A percentile compares a stretch with the other conserved stretches of the same genome.
Conservation (phyloP, 2,329 filamentous ascomycete genomes). For the Scedosporium minutisporum region DNA sequence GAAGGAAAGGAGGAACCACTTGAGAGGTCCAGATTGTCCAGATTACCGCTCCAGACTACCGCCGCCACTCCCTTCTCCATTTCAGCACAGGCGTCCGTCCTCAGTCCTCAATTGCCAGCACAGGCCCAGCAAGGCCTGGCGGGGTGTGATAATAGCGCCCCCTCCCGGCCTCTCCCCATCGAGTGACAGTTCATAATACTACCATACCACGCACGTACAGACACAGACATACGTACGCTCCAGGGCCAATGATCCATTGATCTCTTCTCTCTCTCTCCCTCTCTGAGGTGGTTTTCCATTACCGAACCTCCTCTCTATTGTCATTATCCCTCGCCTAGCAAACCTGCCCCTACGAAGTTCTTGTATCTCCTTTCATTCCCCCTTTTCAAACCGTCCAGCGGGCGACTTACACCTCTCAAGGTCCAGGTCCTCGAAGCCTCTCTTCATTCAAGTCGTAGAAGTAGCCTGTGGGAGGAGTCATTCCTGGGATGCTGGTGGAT, state of each 20-base stretch:
- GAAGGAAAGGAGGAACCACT: no score
- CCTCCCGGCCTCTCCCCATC: not conserved
- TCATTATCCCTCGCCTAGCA: not conserved
- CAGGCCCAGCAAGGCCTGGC: not conserved
- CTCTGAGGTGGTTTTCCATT: not conserved
- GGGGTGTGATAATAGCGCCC: slow-evolving; percentile 1
- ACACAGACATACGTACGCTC: not conserved
- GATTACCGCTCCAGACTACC: not conserved
- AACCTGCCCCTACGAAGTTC: not conserved
- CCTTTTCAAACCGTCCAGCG: not conserved
- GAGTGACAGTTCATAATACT: slow-evolving; percentile 1
- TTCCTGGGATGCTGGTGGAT: not conserved
- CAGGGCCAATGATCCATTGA: not conserved
- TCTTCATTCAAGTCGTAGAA: not conserved
- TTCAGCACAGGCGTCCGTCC: not conserved
- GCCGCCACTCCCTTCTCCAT: slow-evolving; percentile 1
- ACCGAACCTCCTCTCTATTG: not conserved
- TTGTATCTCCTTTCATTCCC: not conserved
- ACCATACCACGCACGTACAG: not conserved
- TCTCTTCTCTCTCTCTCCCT: not conserved
- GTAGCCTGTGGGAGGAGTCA: not conserved
- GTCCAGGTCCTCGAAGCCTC: not conserved
- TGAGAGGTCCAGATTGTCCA: no score
- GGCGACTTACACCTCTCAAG: not conserved
- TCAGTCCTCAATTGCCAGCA: not conserved